Evolutionary conservation across 129 eudicot species (phyloP), one percentile per base, ranked within the genome.

Genomic region (Pseudognaphalium luteoalbum): DNA sequence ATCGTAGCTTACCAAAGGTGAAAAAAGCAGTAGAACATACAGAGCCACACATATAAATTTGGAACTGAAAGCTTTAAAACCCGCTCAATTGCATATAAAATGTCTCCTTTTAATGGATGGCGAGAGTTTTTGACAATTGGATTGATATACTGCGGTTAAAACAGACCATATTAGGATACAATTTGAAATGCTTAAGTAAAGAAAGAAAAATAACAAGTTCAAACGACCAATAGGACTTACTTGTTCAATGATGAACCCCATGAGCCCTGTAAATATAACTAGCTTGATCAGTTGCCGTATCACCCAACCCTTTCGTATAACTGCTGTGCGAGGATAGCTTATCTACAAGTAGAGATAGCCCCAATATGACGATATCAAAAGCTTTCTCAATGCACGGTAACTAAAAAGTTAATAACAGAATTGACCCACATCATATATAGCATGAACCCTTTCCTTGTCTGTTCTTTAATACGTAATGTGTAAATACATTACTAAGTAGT

Each of bases 21-120:
- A 81, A 94, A 94, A 75, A 88, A 84, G 65, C 98, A 88, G 78
- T 94, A 94, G 33, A 94, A 94, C 96, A 91, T 85, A 83, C 98
- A 91, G 80, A 94, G 93, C 98, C 98, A 94, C 22, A 91, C 98
- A 17, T 94, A 94, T 74, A 94, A 76, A 76, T 87, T 94, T 70
- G 98, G 98, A 78, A 94, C 97, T 22, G 98, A 94, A 70, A 94
- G 97, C 93, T 94, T 94, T 84, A 94, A 81, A 59, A 94, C 97
- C 73, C 98, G 88, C 86, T 94, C 98, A 58, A 94, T 74, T 6
- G 98, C 98, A 84, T 94, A 91, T 58, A 94, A 78, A 68, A 91
- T 68, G 82, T 94, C 88, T 44, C 91, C 98, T 84, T 94, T 88
- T 73, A 94, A 75, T 78, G 98, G 98, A 87, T 94, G 98, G 66